Base-by-base conservation (phyloP, 108 stramenopile genomes). In the Conticribra guillardii region DNA sequence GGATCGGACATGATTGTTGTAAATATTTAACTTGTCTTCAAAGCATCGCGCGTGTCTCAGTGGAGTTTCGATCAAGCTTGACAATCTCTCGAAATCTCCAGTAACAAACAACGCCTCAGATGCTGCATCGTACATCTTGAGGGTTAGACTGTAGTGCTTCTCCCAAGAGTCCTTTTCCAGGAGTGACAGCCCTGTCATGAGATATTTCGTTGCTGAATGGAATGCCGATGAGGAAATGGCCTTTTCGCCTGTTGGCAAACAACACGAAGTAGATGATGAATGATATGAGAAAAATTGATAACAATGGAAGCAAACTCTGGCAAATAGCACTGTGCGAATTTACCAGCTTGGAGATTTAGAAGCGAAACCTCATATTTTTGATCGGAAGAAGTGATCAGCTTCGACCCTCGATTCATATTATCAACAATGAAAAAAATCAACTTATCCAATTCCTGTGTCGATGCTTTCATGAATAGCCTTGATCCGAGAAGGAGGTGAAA, bases 401-500 rank as follows among this genome's bases (percentile, higher is more conserved):
- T 52, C 14, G 30, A 4, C 16, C 84, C 87, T 24, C 61, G 48
- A 45, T 70, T 72, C 57, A 88, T 64, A 9, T 84, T 84, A 14
- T 78, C 72, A 27, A 85, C 60, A 22, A 88, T 66, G 11, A 69
- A 51, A 74, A 76, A 82, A 4, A 88, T 26, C 28, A 81, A 52
- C 11, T 54, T 16, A 9, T 80, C 67, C 29, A 78, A 44, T 48
- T 78, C 81, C 17, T 75, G 54, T 3, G 74, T 50, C 4, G 68
- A 64, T 26, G 82, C 49, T 17, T 60, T 61, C 57, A 64, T 65
- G 51, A 77, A 78, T 4, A 87, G 54, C n/a, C 75, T 61, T 3
- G 81, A 70, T 18, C 84, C 86, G 65, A 87, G 70, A 17, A 82
- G 75, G 11, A 85, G 62, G 33, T 87, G 86, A 32, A 83, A 83